A percentile compares a stretch with the other conserved stretches of the same genome.
These are phyloP conservation scores for Thelonectria rubi DNA, from an alignment of 2,329 filamentous ascomycete species.

Conservation along the genomic window DNA sequence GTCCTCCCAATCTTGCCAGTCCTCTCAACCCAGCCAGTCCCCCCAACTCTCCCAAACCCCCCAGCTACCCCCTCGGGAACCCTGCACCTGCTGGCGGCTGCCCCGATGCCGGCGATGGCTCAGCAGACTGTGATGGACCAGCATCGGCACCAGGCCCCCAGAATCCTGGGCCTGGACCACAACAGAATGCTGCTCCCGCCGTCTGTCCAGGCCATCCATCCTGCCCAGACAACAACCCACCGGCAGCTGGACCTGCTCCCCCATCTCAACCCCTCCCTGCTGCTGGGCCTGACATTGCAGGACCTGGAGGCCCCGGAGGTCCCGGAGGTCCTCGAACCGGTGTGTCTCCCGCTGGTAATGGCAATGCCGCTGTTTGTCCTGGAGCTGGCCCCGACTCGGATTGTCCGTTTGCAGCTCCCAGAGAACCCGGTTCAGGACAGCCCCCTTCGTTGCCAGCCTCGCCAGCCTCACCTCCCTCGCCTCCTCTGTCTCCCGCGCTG, in stretches of 20 bases:
- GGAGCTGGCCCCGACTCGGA: neutral
- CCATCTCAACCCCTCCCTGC: neutral
- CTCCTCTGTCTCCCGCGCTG: neutral
- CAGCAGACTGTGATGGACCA: neutral
- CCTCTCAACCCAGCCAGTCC: no score
- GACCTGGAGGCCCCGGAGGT: neutral
- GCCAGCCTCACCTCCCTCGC: neutral
- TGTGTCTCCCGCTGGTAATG: neutral
- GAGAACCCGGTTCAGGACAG: no score
- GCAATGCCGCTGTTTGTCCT: neutral
- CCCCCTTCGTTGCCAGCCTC: no score
- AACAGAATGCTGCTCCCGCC: neutral
- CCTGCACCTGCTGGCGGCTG: conserved; percentile 1
- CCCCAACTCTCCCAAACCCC: neutral
- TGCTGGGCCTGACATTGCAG: neutral
- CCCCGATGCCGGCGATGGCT: conserved; percentile 1
- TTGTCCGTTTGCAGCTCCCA: neutral
- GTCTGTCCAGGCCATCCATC: neutral
- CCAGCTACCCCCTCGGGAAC: neutral
- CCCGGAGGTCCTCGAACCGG: neutral
- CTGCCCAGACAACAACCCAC: neutral
- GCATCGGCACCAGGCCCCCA: conserved; percentile 2
- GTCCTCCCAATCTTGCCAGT: no score
- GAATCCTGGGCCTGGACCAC: neutral
- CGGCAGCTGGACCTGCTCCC: neutral